These are phyloP conservation scores for Talaromyces albobiverticillius DNA, from an alignment of 2,329 filamentous ascomycete species.

Conservation along the genomic window DNA sequence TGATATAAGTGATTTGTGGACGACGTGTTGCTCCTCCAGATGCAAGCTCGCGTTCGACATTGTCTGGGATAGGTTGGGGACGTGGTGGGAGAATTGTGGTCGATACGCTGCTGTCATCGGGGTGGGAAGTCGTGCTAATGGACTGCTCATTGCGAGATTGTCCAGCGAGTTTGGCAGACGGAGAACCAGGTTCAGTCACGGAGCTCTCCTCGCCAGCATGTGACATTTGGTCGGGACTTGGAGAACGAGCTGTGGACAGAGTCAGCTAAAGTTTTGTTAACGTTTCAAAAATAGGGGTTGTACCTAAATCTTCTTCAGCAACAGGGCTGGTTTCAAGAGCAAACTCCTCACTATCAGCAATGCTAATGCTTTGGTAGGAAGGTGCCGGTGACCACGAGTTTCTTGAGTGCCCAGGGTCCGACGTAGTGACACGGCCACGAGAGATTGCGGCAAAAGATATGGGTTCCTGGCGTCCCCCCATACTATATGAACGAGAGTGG, in stretches of 20 bases:
- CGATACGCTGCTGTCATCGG: background rate
- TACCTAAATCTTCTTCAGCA: background rate
- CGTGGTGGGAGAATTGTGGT: background rate
- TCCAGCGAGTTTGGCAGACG: background rate
- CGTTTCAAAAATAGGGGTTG: too few relatives aligned
- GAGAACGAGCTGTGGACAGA: background rate
- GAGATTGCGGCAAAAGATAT: background rate
- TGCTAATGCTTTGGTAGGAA: background rate
- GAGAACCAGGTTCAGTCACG: background rate
- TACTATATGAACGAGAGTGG: background rate
- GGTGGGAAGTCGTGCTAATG: background rate
- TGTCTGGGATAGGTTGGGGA: background rate
- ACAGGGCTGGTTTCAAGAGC: background rate
- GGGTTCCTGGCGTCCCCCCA: background rate
- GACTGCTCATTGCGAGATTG: background rate
- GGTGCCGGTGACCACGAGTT: background rate
- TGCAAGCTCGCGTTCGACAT: background rate
- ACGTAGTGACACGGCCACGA: background rate
- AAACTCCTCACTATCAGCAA: background rate
- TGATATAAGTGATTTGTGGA: background rate
- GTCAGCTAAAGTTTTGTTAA: background rate
- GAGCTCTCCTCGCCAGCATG: background rate
- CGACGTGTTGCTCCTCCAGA: background rate
- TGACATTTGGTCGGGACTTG: background rate
- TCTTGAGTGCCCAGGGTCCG: background rate